Base-by-base conservation (phyloP, 352 stramenopile species). In the Phytophthora cryptogea region DNA sequence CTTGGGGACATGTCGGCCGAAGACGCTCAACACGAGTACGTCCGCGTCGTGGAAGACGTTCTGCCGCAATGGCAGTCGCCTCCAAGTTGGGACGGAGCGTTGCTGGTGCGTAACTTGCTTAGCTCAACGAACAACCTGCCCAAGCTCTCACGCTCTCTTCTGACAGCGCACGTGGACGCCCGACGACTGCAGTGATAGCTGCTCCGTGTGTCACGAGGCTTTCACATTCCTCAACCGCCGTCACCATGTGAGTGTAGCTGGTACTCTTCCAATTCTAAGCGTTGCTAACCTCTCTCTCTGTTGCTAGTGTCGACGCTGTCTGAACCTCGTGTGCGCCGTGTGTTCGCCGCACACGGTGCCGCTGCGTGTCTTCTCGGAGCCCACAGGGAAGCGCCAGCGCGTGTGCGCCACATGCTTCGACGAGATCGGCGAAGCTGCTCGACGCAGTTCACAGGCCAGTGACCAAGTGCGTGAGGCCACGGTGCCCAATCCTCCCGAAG, bases 191-290 rank as follows among this genome's bases (percentile, higher is more conserved):
- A 86, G 76, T 33, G 72, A 86, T 50, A 68, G 70, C 36, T 90
- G 81, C 54, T 60, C 68, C 0, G 66, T 87, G 43, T 90, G 81
- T 54, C 59, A 73, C 20, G 78, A 90, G 43, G 55, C 51, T 30
- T 90, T 90, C 62, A 90, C 78, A 14, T 75, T 90, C 45, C 72
- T 90, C 56, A 90, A 90, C 31, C 78, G 81, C 36, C 78, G 81
- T 9, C 81, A 90, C 52, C 81, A 90, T 31, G 81, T 90, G 66
- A 48, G 78, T 66, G 32, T 40, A 37, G 32, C 32, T n/a, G 32
- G 4, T 37, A 37, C n/a, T 31, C 20, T 42, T 36, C 28, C 10
- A 17, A 16, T 9, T 16, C 20, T 46, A 26, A 53, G 40, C 13
- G 32, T 17, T 42, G 28, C 51, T 62, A 61, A 55, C 50, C 36